phyloP scores from a whole-genome alignment of 768 basidiomycete genomes.

The Lyophyllum semitale region DNA sequence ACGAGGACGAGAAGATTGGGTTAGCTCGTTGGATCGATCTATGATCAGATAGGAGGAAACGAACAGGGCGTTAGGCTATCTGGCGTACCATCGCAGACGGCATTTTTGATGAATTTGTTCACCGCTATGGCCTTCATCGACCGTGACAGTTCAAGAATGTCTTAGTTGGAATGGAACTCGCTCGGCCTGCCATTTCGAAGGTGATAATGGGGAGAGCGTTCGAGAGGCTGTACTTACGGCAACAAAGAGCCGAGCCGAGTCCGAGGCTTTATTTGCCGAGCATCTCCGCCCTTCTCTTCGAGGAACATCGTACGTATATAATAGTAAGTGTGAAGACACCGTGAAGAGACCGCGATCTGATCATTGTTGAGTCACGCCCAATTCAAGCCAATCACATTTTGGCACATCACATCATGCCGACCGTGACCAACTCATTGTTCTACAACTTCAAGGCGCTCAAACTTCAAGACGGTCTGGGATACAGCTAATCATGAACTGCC shows the following conservation, averaged over 20 bases:
- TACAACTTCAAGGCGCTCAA: background rate
- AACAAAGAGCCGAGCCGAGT: slow-evolving; percentile 10
- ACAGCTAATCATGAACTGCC: slow-evolving; percentile 13
- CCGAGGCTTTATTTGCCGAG: slow-evolving; percentile 11
- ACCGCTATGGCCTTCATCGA: background rate
- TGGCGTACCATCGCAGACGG: slow-evolving; percentile 13
- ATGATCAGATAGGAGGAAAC: background rate
- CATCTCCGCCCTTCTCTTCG: slow-evolving; percentile 3
- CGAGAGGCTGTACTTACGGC: slow-evolving; percentile 3
- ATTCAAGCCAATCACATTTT: background rate
- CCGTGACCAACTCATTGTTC: background rate
- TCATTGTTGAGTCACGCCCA: slow-evolving; percentile 7
- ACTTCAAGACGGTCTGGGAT: background rate
- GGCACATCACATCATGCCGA: slow-evolving; percentile 1
- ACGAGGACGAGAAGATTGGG: slow-evolving; percentile 5
- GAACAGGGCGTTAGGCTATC: slow-evolving; percentile 9
- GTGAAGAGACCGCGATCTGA: slow-evolving; percentile 5
- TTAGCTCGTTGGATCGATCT: slow-evolving; percentile 5
- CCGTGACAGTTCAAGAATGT: background rate
- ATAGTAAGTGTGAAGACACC: background rate
- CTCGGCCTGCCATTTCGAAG: background rate
- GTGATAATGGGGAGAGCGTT: slow-evolving; percentile 5
- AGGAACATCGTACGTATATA: slow-evolving; percentile 1
- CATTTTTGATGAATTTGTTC: background rate
- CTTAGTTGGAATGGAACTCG: slow-evolving; percentile 3